Evolutionary conservation across 768 basidiomycete species (phyloP).

Genomic region (Termitomyces bulborhizus): DNA sequence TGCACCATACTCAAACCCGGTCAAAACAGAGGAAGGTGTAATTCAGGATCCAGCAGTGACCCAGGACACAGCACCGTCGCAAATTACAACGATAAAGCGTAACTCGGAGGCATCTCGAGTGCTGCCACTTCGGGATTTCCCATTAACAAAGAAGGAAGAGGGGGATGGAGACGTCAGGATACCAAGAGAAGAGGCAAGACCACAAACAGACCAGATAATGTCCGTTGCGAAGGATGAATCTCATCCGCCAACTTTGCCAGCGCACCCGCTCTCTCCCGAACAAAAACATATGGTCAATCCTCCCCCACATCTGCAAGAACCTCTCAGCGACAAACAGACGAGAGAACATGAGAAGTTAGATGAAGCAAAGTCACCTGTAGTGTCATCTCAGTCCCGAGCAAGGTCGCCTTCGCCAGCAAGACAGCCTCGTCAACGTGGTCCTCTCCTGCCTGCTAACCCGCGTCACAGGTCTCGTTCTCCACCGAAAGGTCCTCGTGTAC

Average conservation of each 20-base stretch:
- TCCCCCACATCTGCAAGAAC: not conserved
- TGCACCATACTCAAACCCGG: not conserved
- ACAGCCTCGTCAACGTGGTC: constrained; percentile 16
- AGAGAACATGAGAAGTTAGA: not conserved
- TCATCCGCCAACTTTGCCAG: not conserved
- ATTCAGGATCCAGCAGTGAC: not conserved
- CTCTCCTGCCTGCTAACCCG: constrained; percentile 13
- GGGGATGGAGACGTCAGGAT: not conserved
- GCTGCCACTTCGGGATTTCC: not conserved
- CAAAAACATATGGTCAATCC: not conserved
- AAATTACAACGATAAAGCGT: not conserved
- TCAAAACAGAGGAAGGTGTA: not conserved
- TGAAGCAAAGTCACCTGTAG: not conserved
- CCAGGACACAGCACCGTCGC: not conserved
- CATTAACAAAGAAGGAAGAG: not conserved
- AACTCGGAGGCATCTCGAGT: not conserved
- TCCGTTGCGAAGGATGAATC: not conserved
- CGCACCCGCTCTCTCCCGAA: not conserved
- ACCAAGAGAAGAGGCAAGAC: not conserved
- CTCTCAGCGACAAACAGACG: not conserved
- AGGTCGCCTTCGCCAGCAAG: constrained; percentile 20
- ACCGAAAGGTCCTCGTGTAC: constrained; percentile 32
- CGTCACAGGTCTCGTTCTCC: constrained; percentile 27
- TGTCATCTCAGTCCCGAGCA: constrained; percentile 4
- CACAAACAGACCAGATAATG: not conserved